These are phyloP conservation scores for Cicer arietinum DNA, from an alignment of 306 rosid species.

Conservation along the genomic window DNA sequence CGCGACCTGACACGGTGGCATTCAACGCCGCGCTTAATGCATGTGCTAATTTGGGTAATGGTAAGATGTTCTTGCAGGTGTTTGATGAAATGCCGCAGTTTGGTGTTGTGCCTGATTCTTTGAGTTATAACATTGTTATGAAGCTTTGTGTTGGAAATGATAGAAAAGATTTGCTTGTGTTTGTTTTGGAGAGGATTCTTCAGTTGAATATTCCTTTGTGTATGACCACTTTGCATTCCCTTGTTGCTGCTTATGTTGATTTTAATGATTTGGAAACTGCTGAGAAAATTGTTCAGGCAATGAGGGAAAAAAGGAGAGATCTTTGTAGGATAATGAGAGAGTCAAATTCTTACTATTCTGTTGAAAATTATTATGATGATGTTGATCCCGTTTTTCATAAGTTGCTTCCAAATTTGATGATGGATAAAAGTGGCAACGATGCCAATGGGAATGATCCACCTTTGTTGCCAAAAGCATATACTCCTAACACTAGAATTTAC, in stretches of 20 bases:
- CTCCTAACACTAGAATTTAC: conserved; percentile 81
- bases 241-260: conserved; percentile 86
- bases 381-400: conserved; percentile 53
- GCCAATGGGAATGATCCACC: conserved; percentile 55
- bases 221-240: conserved; percentile 74
- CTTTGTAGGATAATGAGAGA: conserved; percentile 68
- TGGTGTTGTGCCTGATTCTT: conserved; percentile 68
- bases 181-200: conserved; percentile 79
- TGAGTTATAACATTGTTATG: conserved; percentile 78
- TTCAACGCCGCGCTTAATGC: conserved; percentile 87
- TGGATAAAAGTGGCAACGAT: conserved; percentile 28
- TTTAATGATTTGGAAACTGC: conserved; percentile 77
- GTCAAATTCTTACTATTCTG: conserved; percentile 39
- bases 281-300: conserved; percentile 83
- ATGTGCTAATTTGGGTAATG: conserved; percentile 75
- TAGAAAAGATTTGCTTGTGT: conserved; percentile 73
- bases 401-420: conserved; percentile 76
- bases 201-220: conserved; percentile 64
- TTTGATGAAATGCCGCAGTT: conserved; percentile 81
- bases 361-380: conserved; percentile 38
- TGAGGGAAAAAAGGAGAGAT: conserved; percentile 88
- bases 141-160: conserved; percentile 72
- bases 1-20: conserved; percentile 87
- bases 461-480: conserved; percentile 62
- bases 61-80: conserved; percentile 73